Conservation (phyloP, 2,329 filamentous ascomycete species). For the Neonectria faginata region DNA sequence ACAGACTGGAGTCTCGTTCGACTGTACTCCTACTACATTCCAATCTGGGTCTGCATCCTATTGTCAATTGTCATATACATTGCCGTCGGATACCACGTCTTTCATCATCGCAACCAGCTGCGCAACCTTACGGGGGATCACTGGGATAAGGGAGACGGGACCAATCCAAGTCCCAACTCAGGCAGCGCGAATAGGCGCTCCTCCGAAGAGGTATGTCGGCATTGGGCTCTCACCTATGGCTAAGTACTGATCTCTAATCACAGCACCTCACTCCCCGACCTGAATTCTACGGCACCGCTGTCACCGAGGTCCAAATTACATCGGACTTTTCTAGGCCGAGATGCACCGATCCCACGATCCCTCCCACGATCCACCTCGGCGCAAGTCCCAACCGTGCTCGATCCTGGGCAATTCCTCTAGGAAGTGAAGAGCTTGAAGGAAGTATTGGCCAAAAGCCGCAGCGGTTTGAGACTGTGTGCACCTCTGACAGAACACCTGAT, state of each 20-base stretch:
- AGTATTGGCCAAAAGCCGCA: constrained; percentile 32
- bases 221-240: not conserved
- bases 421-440: constrained; percentile 32
- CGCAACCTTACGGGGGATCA: constrained; percentile 56
- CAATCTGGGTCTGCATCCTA: constrained; percentile 70
- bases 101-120: constrained; percentile 67
- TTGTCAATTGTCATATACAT: constrained; percentile 66
- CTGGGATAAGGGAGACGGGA: constrained; percentile 38
- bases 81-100: constrained; percentile 69
- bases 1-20: constrained; percentile 65
- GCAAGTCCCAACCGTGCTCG: constrained; percentile 35
- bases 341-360: constrained; percentile 20
- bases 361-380: constrained; percentile 31
- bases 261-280: constrained; percentile 46
- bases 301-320: constrained; percentile 63
- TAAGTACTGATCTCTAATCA: constrained; percentile 30
- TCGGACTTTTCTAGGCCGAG: constrained; percentile 40
- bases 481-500: constrained; percentile 39
- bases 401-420: constrained; percentile 42
- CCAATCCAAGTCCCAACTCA: constrained; percentile 35
- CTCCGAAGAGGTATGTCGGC: constrained; percentile 49
- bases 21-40: constrained; percentile 70
- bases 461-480: constrained; percentile 47
- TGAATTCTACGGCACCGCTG: constrained; percentile 59
- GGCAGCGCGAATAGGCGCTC: constrained; percentile 48